Base-by-base conservation (phyloP, 176 grass and related monocot genomes). In the Lolium multiflorum region DNA sequence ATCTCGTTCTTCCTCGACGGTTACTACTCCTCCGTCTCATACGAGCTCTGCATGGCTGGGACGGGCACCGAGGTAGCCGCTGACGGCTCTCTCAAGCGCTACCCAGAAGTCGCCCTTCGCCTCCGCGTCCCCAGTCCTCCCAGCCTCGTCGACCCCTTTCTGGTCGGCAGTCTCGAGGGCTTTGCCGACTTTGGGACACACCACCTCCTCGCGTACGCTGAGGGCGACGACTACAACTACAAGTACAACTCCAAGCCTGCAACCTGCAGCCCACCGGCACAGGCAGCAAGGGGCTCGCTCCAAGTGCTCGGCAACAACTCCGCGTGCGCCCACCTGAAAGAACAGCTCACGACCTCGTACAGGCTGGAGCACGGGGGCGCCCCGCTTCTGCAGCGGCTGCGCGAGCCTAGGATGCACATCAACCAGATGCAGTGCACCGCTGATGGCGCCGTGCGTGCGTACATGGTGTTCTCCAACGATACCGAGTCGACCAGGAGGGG, bases 31-130 rank as follows among this genome's bases (percentile, higher is more conserved):
- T 1, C 21, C 31, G 0, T 61, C 17, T 38, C 62, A 5, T 12
- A 1, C 7, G 21, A 89, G 12, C 86, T 97, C 4, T 97, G 92
- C 84, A 91, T 81, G 90, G 11, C 20, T 15, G 92, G 90, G 12
- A 82, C 17, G 3, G 90, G 88, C 56, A 49, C 46, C 52, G 56
- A 84, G 7, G 4, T 18, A 25, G 41, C 21, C 0, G 14, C 28
- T 2, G 41, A 60, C 58, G 88, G 90, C 56, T 38, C 79, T 0
- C 9, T 44, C 20, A 24, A 71, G 7, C 52, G 44, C 74, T 78
- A 89, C 78, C 35, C 18, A 2, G 50, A 2, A 58, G 88, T 81
- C 52, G 4, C 11, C 37, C 80, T 97, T 17, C 74, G 80, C 55
- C 86, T 97, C 28, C 67, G 56, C 48, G 52, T 92, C 52, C 84